Conservation (phyloP, 1,139 yeast genomes). For the Yamadazyma sp. region DNA sequence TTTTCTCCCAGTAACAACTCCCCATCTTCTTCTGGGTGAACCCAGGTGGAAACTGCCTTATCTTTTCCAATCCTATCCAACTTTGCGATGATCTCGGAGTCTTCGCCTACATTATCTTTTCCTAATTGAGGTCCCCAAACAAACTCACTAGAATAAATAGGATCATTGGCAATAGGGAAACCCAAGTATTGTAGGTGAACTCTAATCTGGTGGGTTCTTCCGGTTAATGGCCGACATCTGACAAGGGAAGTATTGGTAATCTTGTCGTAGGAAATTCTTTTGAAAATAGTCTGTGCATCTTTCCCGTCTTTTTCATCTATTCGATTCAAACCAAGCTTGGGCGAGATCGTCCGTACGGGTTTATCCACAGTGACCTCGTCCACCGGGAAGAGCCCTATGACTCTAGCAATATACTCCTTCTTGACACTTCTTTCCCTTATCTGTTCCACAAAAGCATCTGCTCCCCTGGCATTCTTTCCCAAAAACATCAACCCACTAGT, state of each 20-base stretch:
- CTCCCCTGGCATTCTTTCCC: constrained; percentile 80
- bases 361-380: constrained; percentile 57
- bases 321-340: constrained; percentile 74
- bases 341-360: constrained; percentile 73
- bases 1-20: constrained; percentile 56
- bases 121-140: constrained; percentile 76
- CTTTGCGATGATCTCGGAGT: constrained; percentile 41
- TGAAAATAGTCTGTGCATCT: constrained; percentile 56
- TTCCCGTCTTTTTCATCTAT: constrained; percentile 68
- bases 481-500: constrained; percentile 95
- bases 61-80: constrained; percentile 71
- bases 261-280: constrained; percentile 61
- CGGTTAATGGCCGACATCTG: constrained; percentile 81
- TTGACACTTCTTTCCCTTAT: constrained; percentile 72
- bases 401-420: constrained; percentile 86
- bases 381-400: constrained; percentile 77
- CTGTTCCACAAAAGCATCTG: constrained; percentile 73
- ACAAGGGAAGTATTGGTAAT: constrained; percentile 64
- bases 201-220: constrained; percentile 92
- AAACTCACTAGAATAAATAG: constrained; percentile 64
- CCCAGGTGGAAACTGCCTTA: constrained; percentile 67
- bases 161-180: constrained; percentile 92
- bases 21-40: constrained; percentile 56
- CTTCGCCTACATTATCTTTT: constrained; percentile 49
- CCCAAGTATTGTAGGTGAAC: constrained; percentile 89